Percentiles rank a stretch among this genome's conserved stretches.
Conservation (phyloP, 176 grass and related monocot species). For the Rhipidocladum racemiflorum region DNA sequence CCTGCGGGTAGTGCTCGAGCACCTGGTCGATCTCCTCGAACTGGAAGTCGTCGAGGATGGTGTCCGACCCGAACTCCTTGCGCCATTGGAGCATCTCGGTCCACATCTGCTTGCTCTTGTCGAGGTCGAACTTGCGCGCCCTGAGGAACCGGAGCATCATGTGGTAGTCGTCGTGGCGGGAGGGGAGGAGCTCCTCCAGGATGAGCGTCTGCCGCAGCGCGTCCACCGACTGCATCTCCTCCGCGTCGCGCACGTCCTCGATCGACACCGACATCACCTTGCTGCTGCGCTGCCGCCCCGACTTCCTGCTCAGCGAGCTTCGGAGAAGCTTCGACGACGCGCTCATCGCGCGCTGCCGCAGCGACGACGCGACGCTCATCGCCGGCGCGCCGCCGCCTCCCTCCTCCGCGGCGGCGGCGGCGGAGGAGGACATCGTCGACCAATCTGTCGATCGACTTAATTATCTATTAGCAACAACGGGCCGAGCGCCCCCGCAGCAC, state of each 20-base stretch:
- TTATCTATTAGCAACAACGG: background rate
- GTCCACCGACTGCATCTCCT: slow-evolving; percentile 87
- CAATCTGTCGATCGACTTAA: background rate
- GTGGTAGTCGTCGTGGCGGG: slow-evolving; percentile 96
- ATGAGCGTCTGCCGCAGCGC: slow-evolving; percentile 92
- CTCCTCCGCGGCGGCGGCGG: slow-evolving; percentile 20
- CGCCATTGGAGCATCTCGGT: slow-evolving; percentile 82
- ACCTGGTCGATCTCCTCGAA: slow-evolving; percentile 91
- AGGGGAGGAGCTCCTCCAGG: slow-evolving; percentile 91
- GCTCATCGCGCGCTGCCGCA: slow-evolving; percentile 70
- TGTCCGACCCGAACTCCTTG: slow-evolving; percentile 75
- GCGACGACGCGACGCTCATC: slow-evolving; percentile 30
- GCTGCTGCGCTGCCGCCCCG: slow-evolving; percentile 77
- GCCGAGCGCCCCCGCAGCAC: background rate
- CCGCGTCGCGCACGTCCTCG: slow-evolving; percentile 85
- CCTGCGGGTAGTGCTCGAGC: slow-evolving; percentile 92
- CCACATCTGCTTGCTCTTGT: slow-evolving; percentile 96
- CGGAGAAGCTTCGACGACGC: slow-evolving; percentile 88
- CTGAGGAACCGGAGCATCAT: slow-evolving; percentile 91
- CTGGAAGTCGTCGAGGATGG: slow-evolving; percentile 74
- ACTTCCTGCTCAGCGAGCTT: slow-evolving; percentile 56
- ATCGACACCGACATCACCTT: slow-evolving; percentile 93
- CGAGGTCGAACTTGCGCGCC: slow-evolving; percentile 90
- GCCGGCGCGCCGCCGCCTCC: background rate
- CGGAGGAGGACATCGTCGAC: background rate